These are phyloP conservation scores for Vaccinium darrowii DNA, from an alignment of 148 eudicot genomes.

Conservation along the genomic window DNA sequence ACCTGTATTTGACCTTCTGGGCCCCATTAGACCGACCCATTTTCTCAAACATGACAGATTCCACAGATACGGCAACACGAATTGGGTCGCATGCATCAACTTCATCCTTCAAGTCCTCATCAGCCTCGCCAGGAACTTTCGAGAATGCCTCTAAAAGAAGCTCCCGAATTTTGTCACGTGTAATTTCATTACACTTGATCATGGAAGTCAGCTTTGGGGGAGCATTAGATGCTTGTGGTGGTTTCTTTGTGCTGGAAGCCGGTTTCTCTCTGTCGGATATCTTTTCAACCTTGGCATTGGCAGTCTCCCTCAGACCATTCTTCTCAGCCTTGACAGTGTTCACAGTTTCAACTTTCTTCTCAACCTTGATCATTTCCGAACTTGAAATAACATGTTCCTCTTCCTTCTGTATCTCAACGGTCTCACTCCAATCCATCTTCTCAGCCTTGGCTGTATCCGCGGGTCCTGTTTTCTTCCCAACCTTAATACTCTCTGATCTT, in stretches of 20 bases:
- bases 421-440: slow-evolving; percentile 2
- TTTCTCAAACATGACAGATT: slow-evolving; percentile 59
- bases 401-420: neutral
- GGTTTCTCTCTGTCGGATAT: slow-evolving; percentile 34
- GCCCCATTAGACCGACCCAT: slow-evolving; percentile 62
- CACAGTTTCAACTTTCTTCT: slow-evolving; percentile 9
- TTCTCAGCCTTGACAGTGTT: slow-evolving; percentile 16
- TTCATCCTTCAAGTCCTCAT: slow-evolving; percentile 39
- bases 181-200: slow-evolving; percentile 47
- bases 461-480: slow-evolving; percentile 9
- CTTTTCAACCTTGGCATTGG: slow-evolving; percentile 37
- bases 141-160: slow-evolving; percentile 49
- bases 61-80: slow-evolving; percentile 58
- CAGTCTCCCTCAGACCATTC: slow-evolving; percentile 13
- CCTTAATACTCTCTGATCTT: neutral
- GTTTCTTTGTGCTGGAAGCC: slow-evolving; percentile 24
- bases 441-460: slow-evolving; percentile 6
- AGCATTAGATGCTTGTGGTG: slow-evolving; percentile 25
- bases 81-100: slow-evolving; percentile 55
- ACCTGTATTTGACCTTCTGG: slow-evolving; percentile 60
- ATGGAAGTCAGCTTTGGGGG: slow-evolving; percentile 59
- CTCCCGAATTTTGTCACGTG: slow-evolving; percentile 57
- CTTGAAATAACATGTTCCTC: slow-evolving; percentile 10
- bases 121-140: slow-evolving; percentile 47
- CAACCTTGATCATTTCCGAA: slow-evolving; percentile 7